These are phyloP conservation scores for Cyberlindnera americana DNA, from an alignment of 805 yeast species.

Conservation along the genomic window DNA sequence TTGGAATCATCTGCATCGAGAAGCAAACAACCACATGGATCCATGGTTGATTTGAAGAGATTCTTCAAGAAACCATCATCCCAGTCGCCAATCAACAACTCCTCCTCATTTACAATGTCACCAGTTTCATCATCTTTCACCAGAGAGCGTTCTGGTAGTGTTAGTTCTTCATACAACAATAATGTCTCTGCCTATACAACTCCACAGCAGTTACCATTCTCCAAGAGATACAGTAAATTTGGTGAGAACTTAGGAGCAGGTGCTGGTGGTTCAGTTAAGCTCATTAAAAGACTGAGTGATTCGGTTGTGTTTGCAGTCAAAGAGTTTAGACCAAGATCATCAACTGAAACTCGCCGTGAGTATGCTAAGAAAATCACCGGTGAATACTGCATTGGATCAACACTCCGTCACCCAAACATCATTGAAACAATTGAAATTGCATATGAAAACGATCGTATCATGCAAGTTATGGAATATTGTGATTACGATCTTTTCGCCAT, in stretches of 20 bases:
- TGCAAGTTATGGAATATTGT: conserved; percentile 93
- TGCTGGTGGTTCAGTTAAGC: conserved; percentile 87
- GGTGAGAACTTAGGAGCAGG: conserved; percentile 92
- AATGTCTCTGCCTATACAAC: conserved; percentile 34
- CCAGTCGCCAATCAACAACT: conserved; percentile 20
- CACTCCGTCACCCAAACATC: conserved; percentile 84
- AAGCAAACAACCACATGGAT: conserved; percentile 62
- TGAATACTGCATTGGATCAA: conserved; percentile 91
- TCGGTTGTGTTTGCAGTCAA: conserved; percentile 82
- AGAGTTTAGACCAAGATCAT: conserved; percentile 77
- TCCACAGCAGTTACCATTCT: conserved; percentile 50
- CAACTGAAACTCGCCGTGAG: conserved; percentile 74
- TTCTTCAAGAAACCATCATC: conserved; percentile 54
- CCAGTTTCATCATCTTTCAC: conserved; percentile 10
- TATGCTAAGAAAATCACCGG: conserved; percentile 91
- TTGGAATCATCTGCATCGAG: conserved; percentile 30
- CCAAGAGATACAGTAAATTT: conserved; percentile 73
- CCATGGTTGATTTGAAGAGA: conserved; percentile 74
- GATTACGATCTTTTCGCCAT: conserved; percentile 91
- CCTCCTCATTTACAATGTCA: conserved; percentile 6
- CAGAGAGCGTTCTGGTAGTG: conserved; percentile 26
- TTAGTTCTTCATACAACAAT: conserved; percentile 35
- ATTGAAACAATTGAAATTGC: conserved; percentile 89
- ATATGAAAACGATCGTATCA: conserved; percentile 80
- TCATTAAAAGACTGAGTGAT: conserved; percentile 67